A percentile compares a stretch with the other conserved stretches of the same genome.
These are phyloP conservation scores for Phanerochaete sordida DNA, from an alignment of 768 basidiomycete genomes.

Conservation along the genomic window DNA sequence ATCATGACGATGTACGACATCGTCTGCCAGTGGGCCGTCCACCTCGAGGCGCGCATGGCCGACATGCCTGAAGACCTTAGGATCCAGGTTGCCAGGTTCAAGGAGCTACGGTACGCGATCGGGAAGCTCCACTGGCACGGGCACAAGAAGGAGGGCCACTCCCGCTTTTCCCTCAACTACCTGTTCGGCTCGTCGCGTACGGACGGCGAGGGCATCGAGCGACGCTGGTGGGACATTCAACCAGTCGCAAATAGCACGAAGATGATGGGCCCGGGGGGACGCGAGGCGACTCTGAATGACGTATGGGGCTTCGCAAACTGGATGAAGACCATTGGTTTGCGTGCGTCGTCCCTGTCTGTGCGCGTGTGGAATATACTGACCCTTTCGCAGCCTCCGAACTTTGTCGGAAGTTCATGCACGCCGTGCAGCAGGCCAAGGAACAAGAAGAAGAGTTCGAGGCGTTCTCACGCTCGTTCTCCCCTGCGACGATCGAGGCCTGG, in stretches of 20 bases:
- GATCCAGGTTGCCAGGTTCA: neutral
- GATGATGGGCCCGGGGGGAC: conserved; percentile 32
- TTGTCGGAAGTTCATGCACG: too few species aligned
- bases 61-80: neutral
- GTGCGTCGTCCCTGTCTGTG: too few species aligned
- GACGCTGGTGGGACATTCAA: conserved; percentile 33
- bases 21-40: conserved; percentile 17
- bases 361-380: too few species aligned
- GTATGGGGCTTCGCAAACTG: too few species aligned
- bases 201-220: conserved; percentile 35
- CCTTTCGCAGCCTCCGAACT: too few species aligned
- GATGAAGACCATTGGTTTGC: too few species aligned
- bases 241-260: conserved; percentile 26
- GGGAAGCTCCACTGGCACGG: neutral
- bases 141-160: conserved; percentile 22
- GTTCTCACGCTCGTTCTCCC: too few species aligned
- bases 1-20: conserved; percentile 16
- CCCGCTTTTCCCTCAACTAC: conserved; percentile 28
- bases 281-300: conserved; percentile 33
- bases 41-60: conserved; percentile 9
- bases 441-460: too few species aligned
- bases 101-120: conserved; percentile 5
- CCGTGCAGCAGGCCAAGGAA: too few species aligned
- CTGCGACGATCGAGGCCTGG: too few species aligned
- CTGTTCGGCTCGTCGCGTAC: conserved; percentile 23